Base-by-base conservation (phyloP, 441 rosid species). In the Capsella rubella region DNA sequence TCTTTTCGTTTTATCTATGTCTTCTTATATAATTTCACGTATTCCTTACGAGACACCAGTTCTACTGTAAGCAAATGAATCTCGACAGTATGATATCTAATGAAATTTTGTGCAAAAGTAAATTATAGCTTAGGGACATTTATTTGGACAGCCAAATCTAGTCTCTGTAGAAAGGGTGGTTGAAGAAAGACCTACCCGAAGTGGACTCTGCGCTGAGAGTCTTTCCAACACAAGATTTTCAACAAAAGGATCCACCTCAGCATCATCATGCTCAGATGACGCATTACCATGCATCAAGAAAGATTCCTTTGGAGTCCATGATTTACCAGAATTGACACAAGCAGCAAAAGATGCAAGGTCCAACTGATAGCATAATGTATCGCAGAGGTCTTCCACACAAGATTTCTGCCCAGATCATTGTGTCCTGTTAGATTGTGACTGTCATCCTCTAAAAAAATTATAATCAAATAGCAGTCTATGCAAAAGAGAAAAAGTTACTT, bases 221-320 rank as follows among this genome's bases (percentile, higher is more conserved):
- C 97, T 90, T 84, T 95, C 99, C 88, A 95, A 77, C 78, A 95
- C 92, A 78, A 90, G 90, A 79, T 92, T 95, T 80, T 92, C 98
- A 66, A 95, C 99, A 80, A 95, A 95, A 64, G 88, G 86, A 77
- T 92, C 98, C 67, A 82, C 56, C 61, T 79, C 81, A 63, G 67
- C 67, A 81, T 83, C 90, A 78, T 88, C 92, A 35, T 64, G 64
- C 75, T 66, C 83, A 75, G 79, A 78, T 72, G 83, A 40, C 69
- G 79, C 87, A 74, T 82, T 81, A 69, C 90, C 86, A 77, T 89
- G 87, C 85, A 92, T 81, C 69, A 84, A 72, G 54, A 90, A 53
- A 52, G 98, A 90, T 78, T 86, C 84, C 69, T 82, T 91, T 67
- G 90, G 84, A 79, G 85, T 84, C 97, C 98, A 95, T 55, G 91